phyloP scores from a whole-genome alignment of 1,284 basidiomycete species.

The Thecaphora frezii region DNA sequence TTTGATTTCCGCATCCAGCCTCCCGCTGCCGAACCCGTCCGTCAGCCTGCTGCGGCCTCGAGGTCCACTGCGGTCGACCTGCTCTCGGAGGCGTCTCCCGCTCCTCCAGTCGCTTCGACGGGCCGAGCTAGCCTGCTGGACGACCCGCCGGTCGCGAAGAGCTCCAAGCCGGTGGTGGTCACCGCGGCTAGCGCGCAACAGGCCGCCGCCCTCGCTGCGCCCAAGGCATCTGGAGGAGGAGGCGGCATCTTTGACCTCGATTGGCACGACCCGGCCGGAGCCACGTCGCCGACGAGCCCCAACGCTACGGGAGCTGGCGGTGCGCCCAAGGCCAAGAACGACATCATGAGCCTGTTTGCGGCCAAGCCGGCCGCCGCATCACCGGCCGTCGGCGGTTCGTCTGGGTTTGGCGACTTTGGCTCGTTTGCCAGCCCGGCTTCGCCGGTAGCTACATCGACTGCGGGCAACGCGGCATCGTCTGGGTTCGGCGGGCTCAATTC shows the following conservation, averaged over 20 bases:
- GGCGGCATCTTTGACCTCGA: constrained; percentile 83
- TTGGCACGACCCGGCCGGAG: constrained; percentile 64
- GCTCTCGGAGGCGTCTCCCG: not conserved
- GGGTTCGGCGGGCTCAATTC: too few relatives aligned
- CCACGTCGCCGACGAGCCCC: constrained; percentile 21
- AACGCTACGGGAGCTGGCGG: constrained; percentile 63
- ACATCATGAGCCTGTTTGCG: constrained; percentile 79
- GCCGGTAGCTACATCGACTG: not conserved
- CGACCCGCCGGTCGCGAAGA: constrained; percentile 14
- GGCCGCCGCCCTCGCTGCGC: constrained; percentile 30
- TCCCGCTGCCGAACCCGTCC: too few relatives aligned
- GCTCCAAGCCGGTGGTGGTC: too few relatives aligned
- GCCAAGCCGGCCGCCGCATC: constrained; percentile 11
- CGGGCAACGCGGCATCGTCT: too few relatives aligned
- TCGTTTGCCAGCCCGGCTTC: constrained; percentile 10
- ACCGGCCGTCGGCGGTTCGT: not conserved
- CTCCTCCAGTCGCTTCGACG: not conserved
- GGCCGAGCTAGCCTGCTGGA: constrained; percentile 6
- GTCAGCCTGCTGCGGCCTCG: too few relatives aligned
- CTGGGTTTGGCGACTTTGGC: constrained; percentile 21
- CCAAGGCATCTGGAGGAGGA: constrained; percentile 52
- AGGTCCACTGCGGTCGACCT: constrained; percentile 11
- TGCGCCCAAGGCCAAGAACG: constrained; percentile 65
- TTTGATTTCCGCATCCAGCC: too few relatives aligned
- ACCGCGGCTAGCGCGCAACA: constrained; percentile 10